Base-by-base conservation (phyloP, 805 yeast genomes). In the Sugiyamaella marilandica region DNA sequence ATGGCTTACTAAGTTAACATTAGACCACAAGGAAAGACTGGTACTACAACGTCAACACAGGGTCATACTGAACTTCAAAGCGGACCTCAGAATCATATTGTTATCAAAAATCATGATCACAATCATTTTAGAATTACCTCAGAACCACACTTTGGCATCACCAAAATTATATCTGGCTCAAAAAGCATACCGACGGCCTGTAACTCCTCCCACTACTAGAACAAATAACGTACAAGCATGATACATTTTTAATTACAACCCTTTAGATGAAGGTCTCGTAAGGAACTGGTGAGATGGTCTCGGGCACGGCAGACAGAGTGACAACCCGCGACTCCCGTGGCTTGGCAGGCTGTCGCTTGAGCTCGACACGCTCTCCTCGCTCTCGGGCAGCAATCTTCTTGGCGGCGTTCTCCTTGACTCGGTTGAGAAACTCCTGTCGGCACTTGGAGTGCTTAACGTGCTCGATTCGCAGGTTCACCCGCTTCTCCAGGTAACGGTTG, bases 371-470 rank as follows among this genome's bases (percentile, higher is more conserved):
- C 74, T 82, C 85, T 76, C 98, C 98, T 75, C 85, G 79, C 66
- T 86, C 91, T 84, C 90, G 91, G 68, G 98, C 99, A 78, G 87
- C 98, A 69, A 76, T 77, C 81, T 84, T 86, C 82, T 82, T 83
- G 68, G 88, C 94, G 76, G 96, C 97, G 80, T 92, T 94, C 73
- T 84, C 74, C 84, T 91, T 92, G 73, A 94, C 99, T 83, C 99
- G 90, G 85, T 87, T 86, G 79, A 94, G 84, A 80, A 94, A 94
- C 81, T 94, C 98, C 77, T 87, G 87, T 82, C 99, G 92, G 85
- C 98, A 94, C 82, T 92, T 92, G 74, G 99, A 94, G 89, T 94
- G 99, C 83, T 90, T 91, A 74, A 94, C 81, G 82, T 94, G 99
- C 84, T 94, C 99, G 73, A 94, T 85, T 82, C 97, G 92, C 77